Conservation (phyloP, 2,329 filamentous ascomycete species). For the Xylaria sp. region DNA sequence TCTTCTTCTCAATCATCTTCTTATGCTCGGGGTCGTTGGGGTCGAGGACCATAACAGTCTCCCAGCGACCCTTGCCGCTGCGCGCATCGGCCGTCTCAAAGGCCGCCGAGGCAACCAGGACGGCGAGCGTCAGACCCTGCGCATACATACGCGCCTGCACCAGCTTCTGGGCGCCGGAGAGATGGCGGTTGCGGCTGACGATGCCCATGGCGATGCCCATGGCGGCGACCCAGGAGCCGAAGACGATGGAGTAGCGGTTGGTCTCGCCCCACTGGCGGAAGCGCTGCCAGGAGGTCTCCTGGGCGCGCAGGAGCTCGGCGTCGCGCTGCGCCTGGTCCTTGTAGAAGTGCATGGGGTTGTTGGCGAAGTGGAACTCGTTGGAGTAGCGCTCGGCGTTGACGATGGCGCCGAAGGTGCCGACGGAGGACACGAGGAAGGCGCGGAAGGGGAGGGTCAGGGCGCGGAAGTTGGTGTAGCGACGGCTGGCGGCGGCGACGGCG, state of each 20-base stretch:
- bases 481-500: constrained; percentile 62
- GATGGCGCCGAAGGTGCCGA: constrained; percentile 81
- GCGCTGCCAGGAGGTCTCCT: constrained; percentile 54
- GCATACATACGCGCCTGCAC: constrained; percentile 94
- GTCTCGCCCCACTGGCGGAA: constrained; percentile 68
- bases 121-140: constrained; percentile 79
- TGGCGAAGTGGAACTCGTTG: constrained; percentile 59
- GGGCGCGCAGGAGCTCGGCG: constrained; percentile 47
- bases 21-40: constrained; percentile 78
- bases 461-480: constrained; percentile 72
- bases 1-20: constrained; percentile 76
- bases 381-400: constrained; percentile 72
- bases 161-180: constrained; percentile 75
- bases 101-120: constrained; percentile 74
- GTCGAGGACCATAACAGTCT: constrained; percentile 76
- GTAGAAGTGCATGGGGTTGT: constrained; percentile 64
- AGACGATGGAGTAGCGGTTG: constrained; percentile 84
- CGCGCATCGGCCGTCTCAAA: constrained; percentile 77
- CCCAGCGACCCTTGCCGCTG: constrained; percentile 71
- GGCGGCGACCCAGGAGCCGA: constrained; percentile 71
- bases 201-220: constrained; percentile 71
- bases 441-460: constrained; percentile 83
- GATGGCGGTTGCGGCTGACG: constrained; percentile 71
- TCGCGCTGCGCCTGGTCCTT: constrained; percentile 57
- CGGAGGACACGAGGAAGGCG: constrained; percentile 78